A percentile compares a stretch with the other conserved stretches of the same genome.
phyloP scores from a whole-genome alignment of 257 asterid genomes.

The Osmanthus fragrans region DNA sequence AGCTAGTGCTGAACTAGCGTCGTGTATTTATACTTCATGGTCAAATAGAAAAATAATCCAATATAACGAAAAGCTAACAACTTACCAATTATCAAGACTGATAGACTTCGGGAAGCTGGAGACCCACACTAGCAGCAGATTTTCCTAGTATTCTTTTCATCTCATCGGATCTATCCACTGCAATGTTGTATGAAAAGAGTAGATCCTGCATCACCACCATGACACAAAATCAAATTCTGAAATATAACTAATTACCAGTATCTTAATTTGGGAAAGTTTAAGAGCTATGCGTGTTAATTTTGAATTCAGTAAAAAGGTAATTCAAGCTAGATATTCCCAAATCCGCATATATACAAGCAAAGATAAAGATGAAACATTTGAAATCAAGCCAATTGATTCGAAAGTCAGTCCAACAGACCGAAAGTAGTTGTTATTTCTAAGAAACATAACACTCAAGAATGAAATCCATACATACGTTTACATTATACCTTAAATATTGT shows the following conservation, averaged over 20 bases:
- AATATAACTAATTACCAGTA: neutral
- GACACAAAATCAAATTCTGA: neutral
- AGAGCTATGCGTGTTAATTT: neutral
- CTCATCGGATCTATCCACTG: slow-evolving; percentile 80
- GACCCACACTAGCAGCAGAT: slow-evolving; percentile 97
- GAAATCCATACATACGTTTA: neutral
- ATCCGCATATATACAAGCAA: neutral
- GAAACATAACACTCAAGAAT: neutral
- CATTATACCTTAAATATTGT: neutral
- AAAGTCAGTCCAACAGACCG: neutral
- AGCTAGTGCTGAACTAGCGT: neutral
- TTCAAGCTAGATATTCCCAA: neutral
- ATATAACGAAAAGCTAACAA: neutral
- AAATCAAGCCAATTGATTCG: too few relatives aligned
- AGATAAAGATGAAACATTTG: neutral
- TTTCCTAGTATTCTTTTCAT: slow-evolving; percentile 69
- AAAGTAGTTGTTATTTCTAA: neutral
- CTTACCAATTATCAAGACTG: slow-evolving; percentile 50
- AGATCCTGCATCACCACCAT: slow-evolving; percentile 50
- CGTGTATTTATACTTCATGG: neutral
- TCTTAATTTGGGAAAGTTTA: neutral
- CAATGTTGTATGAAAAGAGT: slow-evolving; percentile 84
- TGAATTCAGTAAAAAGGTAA: neutral
- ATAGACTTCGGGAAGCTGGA: slow-evolving; percentile 78
- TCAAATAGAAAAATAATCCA: neutral